Conservation (phyloP, 2,329 filamentous ascomycete genomes). For the Bimuria novae-zelandiae region DNA sequence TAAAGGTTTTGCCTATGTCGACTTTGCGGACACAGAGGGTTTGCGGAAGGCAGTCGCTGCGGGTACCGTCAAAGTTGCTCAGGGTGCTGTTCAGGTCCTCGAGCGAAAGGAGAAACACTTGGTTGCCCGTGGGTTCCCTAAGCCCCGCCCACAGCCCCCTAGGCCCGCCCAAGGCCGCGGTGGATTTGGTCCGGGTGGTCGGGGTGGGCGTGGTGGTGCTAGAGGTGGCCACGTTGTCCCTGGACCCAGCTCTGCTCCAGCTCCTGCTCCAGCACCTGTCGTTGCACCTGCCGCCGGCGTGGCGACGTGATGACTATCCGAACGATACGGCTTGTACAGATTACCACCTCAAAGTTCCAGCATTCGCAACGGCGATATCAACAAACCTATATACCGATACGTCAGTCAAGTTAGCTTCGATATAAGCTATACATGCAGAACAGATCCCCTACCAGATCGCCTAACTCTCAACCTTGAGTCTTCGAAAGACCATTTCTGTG, state of each 20-base stretch:
- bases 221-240: slow-evolving; percentile 32
- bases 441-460: background rate
- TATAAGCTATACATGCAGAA: background rate
- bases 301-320: slow-evolving; percentile 9
- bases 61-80: slow-evolving; percentile 80
- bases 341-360: background rate
- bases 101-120: slow-evolving; percentile 69
- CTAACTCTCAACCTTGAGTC: background rate
- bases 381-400: no score
- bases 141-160: slow-evolving; percentile 29
- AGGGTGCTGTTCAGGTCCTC: slow-evolving; percentile 84
- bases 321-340: background rate
- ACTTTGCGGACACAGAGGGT: slow-evolving; percentile 75
- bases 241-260: background rate
- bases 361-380: background rate
- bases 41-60: slow-evolving; percentile 80
- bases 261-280: background rate
- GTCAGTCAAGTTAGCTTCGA: background rate
- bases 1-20: slow-evolving; percentile 92
- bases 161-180: slow-evolving; percentile 30
- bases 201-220: slow-evolving; percentile 39
- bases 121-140: slow-evolving; percentile 32
- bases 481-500: background rate
- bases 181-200: slow-evolving; percentile 39
- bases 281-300: slow-evolving; percentile 13